These are phyloP conservation scores for Penicillium sp. DNA, from an alignment of 2,329 filamentous ascomycete genomes.

Conservation along the genomic window DNA sequence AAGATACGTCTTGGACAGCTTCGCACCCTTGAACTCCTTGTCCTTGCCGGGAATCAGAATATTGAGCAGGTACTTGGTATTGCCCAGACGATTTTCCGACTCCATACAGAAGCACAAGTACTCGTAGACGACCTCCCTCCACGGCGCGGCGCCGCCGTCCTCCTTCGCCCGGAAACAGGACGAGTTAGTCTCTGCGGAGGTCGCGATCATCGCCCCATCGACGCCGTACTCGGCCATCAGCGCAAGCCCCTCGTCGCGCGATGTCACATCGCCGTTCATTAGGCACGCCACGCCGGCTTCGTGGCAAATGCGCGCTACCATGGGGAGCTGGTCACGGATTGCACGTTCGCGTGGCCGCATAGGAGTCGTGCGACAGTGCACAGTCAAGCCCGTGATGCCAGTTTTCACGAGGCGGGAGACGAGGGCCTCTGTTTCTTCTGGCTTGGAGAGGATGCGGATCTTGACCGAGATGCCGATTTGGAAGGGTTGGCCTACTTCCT, in stretches of 20 bases:
- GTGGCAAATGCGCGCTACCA: constrained; percentile 72
- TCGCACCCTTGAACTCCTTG: constrained; percentile 53
- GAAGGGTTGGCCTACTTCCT: constrained; percentile 64
- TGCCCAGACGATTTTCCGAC: constrained; percentile 76
- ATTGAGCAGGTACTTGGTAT: constrained; percentile 82
- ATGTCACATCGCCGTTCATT: constrained; percentile 87
- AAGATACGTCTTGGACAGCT: constrained; percentile 60
- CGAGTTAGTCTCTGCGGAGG: constrained; percentile 79
- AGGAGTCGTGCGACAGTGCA: constrained; percentile 91
- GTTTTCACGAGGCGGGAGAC: constrained; percentile 72
- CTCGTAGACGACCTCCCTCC: constrained; percentile 66
- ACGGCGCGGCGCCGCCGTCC: constrained; percentile 62
- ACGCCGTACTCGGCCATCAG: constrained; percentile 72
- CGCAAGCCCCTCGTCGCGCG: constrained; percentile 59
- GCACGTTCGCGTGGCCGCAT: constrained; percentile 88
- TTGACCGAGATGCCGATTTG: constrained; percentile 95
- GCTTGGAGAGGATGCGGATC: constrained; percentile 74
- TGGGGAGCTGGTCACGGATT: constrained; percentile 73
- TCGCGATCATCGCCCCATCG: constrained; percentile 95
- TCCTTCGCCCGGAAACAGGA: constrained; percentile 67
- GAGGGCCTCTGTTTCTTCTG: constrained; percentile 65
- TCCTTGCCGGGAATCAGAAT: constrained; percentile 79
- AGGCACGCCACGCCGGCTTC: constrained; percentile 82
- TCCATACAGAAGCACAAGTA: constrained; percentile 67
- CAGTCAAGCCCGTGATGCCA: constrained; percentile 81